Conservation (phyloP, 2,329 filamentous ascomycete genomes). For the Verticillium nubilum region DNA sequence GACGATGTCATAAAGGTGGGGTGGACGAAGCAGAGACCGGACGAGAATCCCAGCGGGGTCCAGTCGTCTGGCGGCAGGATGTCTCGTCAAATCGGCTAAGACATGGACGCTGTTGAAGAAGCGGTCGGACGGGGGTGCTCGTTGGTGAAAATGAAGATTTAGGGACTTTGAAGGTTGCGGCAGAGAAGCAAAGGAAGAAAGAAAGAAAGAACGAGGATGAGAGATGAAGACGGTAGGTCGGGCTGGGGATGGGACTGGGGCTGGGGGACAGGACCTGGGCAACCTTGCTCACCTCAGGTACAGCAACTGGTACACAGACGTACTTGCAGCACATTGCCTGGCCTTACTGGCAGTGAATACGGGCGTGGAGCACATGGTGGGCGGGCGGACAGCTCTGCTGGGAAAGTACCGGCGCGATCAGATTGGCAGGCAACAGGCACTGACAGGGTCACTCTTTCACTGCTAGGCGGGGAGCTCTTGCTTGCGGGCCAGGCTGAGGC, state of each 20-base stretch:
- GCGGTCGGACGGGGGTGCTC: not conserved
- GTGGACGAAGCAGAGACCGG: not conserved
- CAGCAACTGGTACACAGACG: not conserved
- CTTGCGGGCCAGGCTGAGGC: not conserved
- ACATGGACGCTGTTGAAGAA: not conserved
- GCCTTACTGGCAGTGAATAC: not conserved
- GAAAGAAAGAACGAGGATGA: not conserved
- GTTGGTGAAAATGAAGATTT: not conserved
- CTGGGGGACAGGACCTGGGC: not conserved
- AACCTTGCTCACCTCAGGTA: not conserved
- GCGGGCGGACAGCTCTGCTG: not conserved
- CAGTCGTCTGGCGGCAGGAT: not conserved
- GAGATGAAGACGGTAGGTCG: not conserved
- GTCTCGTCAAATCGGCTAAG: not conserved
- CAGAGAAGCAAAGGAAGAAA: not conserved
- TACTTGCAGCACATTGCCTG: not conserved
- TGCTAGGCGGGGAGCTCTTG: not conserved
- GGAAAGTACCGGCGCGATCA: not conserved
- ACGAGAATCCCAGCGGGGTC: not conserved
- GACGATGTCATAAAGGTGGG: not conserved
- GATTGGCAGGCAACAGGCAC: not conserved
- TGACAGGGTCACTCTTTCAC: not conserved
- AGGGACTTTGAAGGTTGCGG: not conserved
- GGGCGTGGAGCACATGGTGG: not conserved
- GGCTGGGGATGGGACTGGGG: not conserved